phyloP scores from a whole-genome alignment of 257 asterid genomes.

The Forsythia suspensa region DNA sequence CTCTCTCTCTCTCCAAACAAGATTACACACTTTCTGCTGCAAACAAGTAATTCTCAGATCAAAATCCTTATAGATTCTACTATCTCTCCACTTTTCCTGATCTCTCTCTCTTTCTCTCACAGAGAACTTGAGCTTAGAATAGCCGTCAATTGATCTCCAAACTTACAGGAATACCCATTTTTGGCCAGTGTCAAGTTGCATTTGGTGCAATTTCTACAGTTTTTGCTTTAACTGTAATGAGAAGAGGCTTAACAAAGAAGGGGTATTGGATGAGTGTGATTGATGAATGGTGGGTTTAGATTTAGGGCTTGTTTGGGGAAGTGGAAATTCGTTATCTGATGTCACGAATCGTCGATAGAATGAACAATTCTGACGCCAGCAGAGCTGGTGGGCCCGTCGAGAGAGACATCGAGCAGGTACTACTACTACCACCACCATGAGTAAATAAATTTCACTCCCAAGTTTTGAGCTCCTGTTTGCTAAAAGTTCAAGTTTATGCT shows the following conservation, averaged over 20 bases:
- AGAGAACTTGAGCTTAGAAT: constrained; percentile 9
- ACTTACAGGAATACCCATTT: background rate
- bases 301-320: constrained; percentile 32
- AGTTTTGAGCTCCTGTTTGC: background rate
- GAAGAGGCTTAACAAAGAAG: background rate
- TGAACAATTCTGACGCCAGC: constrained; percentile 47
- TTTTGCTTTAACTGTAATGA: background rate
- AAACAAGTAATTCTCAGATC: constrained; percentile 33
- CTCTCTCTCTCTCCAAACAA: constrained; percentile 21
- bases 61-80: constrained; percentile 28
- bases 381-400: constrained; percentile 58
- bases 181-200: background rate
- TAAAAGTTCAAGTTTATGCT: constrained; percentile 5
- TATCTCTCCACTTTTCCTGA: constrained; percentile 24
- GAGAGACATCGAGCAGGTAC: constrained; percentile 68
- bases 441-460: background rate
- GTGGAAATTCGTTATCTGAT: constrained; percentile 21
- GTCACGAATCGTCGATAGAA: constrained; percentile 37
- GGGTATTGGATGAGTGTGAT: background rate
- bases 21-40: constrained; percentile 31
- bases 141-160: constrained; percentile 26
- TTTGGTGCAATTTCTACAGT: background rate
- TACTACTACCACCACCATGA: background rate
- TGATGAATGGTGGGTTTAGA: constrained; percentile 35
- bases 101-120: constrained; percentile 32